Conservation (phyloP, 2,329 filamentous ascomycete species). For the Cadophora sp. region DNA sequence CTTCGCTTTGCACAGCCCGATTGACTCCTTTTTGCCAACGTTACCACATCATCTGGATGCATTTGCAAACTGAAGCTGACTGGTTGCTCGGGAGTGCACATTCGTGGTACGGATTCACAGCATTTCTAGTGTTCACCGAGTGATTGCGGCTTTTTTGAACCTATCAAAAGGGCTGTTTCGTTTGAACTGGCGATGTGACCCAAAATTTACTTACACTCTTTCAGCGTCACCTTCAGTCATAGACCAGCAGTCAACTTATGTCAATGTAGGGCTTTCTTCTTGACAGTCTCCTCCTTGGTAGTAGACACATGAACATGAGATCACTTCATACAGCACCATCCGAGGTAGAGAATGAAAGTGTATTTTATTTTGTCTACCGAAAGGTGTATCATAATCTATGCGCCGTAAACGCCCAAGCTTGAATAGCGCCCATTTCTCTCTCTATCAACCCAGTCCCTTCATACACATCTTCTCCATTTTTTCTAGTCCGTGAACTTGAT, state of each 20-base stretch:
- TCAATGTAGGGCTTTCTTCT: neutral
- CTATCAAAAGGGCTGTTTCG: neutral
- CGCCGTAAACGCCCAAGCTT: conserved; percentile 19
- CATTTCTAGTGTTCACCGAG: neutral
- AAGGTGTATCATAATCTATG: conserved; percentile 16
- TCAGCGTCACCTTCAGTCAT: neutral
- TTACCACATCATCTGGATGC: neutral
- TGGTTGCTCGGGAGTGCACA: neutral
- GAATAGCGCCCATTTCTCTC: neutral
- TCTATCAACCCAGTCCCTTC: neutral
- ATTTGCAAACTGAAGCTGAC: neutral
- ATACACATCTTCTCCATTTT: conserved; percentile 5
- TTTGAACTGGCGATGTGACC: neutral
- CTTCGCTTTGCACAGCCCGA: neutral
- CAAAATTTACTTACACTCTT: neutral
- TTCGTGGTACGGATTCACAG: neutral
- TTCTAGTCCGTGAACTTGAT: conserved; percentile 92
- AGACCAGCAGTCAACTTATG: too few relatives aligned
- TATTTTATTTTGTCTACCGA: conserved; percentile 8
- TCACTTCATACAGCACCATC: neutral
- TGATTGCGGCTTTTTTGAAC: neutral
- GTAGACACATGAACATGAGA: neutral
- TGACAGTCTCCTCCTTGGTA: neutral
- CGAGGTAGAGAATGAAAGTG: neutral
- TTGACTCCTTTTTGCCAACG: neutral